Evolutionary conservation across 1,284 basidiomycete genomes (phyloP), one percentile per base, ranked within the genome.

Genomic region (Ganoderma leucocontextum): DNA sequence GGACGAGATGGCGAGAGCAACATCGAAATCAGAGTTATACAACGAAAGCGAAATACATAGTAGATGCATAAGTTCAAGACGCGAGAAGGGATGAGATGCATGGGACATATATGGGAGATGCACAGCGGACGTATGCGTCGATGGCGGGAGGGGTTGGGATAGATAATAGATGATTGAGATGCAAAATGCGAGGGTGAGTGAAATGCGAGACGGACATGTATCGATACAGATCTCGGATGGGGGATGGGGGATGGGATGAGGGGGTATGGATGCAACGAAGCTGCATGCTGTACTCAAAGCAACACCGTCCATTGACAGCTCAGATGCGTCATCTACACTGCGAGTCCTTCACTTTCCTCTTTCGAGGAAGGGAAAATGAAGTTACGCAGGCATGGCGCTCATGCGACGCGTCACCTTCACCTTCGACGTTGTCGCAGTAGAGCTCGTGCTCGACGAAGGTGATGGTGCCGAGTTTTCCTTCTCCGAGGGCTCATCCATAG

Each of bases 401-500:
- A 74, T 70, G 35, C 75, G 60, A 36, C 73, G 58, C 44, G 65
- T 49, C 59, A 44, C 49, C 65, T 73, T 72, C 62, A 63, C 58
- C n/a, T 44, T 63, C 35, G 67, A 38, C 22, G 70, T 33, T 4
- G 65, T 55, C 10, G 53, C 58, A 0, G 63, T 44, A 52, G 69
- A 68, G 39, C 67, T 61, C 41, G 60, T 57, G 60, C 67, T 71
- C 36, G 72, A 58, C 39, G 64, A 66, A 53, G 74, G 65, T 36
- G 72, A 68, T 4, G 79, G 76, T 65, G 71, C 76, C 49, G 68
- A 69, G 71, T 81, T 80, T 62, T 85, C 76, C 72, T 86, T 87
- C 76, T 87, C 85, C 57, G 82, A 82, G 60, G 76, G 75, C 73
- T 83, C 82, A 70, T 79, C 82, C 29, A 79, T 66, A 22, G 70